A percentile compares a stretch with the other conserved stretches of the same genome.
These are phyloP conservation scores for Dorcoceras hygrometricum DNA, from an alignment of 257 asterid genomes.

Conservation along the genomic window DNA sequence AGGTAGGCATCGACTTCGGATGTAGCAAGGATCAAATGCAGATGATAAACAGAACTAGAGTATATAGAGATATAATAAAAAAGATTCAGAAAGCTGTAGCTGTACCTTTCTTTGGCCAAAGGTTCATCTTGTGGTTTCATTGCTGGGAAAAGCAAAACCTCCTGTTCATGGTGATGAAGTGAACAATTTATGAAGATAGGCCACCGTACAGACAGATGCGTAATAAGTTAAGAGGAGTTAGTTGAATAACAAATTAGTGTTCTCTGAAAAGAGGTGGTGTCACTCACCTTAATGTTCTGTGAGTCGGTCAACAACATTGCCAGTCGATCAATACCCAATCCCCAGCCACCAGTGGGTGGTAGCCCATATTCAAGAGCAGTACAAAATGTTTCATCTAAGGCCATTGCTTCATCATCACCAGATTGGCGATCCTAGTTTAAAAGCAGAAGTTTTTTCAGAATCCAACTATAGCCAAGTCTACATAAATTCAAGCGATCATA, in stretches of 20 bases:
- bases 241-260: no score
- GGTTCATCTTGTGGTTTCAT: conserved; percentile 36
- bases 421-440: conserved; percentile 79
- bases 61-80: not conserved
- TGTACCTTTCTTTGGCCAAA: conserved; percentile 26
- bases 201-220: not conserved
- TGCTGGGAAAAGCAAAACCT: conserved; percentile 33
- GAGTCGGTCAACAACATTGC: conserved; percentile 87
- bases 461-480: not conserved
- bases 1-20: not conserved
- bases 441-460: conserved; percentile 9
- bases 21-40: not conserved
- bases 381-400: conserved; percentile 78
- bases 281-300: conserved; percentile 80
- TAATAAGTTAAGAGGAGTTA: not conserved
- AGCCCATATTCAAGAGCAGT: conserved; percentile 91
- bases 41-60: not conserved
- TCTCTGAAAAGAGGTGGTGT: not conserved
- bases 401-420: conserved; percentile 99
- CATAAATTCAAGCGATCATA: not conserved
- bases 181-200: not conserved
- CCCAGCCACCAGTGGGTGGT: conserved; percentile 99
- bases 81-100: not conserved
- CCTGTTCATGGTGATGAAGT: conserved; percentile 20
- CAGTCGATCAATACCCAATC: conserved; percentile 86